These are phyloP conservation scores for Paraconiothyrium brasiliense DNA, from an alignment of 2,329 filamentous ascomycete species.

Conservation along the genomic window DNA sequence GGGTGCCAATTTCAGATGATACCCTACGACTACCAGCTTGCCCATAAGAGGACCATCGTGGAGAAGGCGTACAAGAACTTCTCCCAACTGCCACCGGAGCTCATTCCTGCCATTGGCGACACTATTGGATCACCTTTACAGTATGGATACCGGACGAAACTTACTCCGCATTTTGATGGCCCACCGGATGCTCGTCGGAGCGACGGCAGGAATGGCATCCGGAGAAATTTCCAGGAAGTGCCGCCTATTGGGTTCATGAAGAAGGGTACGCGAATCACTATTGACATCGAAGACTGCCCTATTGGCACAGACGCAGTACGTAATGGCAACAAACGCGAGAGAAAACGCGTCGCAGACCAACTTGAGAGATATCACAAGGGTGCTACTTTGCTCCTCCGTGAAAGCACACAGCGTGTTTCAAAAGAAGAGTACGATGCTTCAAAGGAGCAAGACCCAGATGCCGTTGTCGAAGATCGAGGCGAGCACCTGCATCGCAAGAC, in stretches of 20 bases:
- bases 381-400: constrained; percentile 87
- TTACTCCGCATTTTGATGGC: constrained; percentile 94
- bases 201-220: constrained; percentile 61
- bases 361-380: constrained; percentile 78
- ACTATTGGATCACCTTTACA: constrained; percentile 91
- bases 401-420: constrained; percentile 76
- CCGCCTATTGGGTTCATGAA: constrained; percentile 90
- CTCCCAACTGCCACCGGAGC: constrained; percentile 78
- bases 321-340: constrained; percentile 79
- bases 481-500: constrained; percentile 79
- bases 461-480: constrained; percentile 65
- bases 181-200: constrained; percentile 65
- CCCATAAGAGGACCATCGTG: constrained; percentile 84
- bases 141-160: constrained; percentile 94
- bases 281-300: constrained; percentile 98
- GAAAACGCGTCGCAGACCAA: constrained; percentile 76
- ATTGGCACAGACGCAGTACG: constrained; percentile 90
- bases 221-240: constrained; percentile 67
- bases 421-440: constrained; percentile 52
- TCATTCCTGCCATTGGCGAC: constrained; percentile 78
- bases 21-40: constrained; percentile 84
- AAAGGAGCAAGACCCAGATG: constrained; percentile 47
- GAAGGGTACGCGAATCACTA: constrained; percentile 79
- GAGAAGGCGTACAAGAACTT: constrained; percentile 94
- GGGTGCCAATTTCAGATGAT: constrained; percentile 99